Evolutionary conservation across 2,329 filamentous ascomycete genomes (phyloP), one percentile per base, ranked within the genome.

Genomic region (Elsinoe perseae): DNA sequence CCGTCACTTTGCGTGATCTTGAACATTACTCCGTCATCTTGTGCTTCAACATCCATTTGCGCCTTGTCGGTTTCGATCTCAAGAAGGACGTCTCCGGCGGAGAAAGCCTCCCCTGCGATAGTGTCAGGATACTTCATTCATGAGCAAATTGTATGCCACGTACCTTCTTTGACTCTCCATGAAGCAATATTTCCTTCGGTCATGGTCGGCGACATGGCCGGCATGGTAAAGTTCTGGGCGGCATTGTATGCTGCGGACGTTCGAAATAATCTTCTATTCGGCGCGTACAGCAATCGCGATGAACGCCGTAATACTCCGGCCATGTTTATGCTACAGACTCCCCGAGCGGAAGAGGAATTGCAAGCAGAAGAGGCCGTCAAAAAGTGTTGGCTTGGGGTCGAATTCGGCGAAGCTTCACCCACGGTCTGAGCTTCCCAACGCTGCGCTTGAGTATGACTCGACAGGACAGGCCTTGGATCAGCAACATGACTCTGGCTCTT

Each of bases 51-150:
- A 64, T 95, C 90, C 89, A 95, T 95, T 57, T 88, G 88, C 56
- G 89, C 89, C 78, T 95, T 95, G 73, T 95, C 89, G 58, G 89
- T 95, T 75, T 95, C 89, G 69, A 95, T 93, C 73, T 95, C 89
- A 58, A 95, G 82, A 53, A 95, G 79, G 28, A 95, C 88, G 70
- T 95, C 89, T 63, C 89, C 89, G 57, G 89, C 86, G 50, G 81
- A 77, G 72, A 89, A 95, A 53, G 82, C 79, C 64, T 93, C 87
- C 68, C 89, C 75, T 77, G 56, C 23, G 21, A 36, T 38, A 36
- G 57, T 67, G 58, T 70, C 63, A 57, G 56, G 50, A 52, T 21
- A 54, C n/a, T n/a, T n/a, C n/a, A n/a, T n/a, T n/a, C n/a, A 36
- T 36, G 4, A 36, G 32, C 4, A 6, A 36, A 14, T 6, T 9